A percentile compares a stretch with the other conserved stretches of the same genome.
Evolutionary conservation across 371 early-diverging fungal species (phyloP).

Genomic region (Syncephalis plumigaleata): DNA sequence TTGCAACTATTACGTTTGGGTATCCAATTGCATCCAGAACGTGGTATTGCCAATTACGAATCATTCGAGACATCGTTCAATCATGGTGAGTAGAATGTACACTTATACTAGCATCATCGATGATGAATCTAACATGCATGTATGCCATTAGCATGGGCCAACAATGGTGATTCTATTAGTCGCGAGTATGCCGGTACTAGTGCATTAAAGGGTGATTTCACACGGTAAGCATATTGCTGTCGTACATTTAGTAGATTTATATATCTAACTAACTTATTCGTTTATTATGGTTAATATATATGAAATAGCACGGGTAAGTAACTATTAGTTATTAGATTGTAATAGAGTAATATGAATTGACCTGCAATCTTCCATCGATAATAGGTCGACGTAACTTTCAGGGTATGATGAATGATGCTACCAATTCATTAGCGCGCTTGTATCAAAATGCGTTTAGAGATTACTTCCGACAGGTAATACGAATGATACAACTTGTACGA

Average conservation of each 20-base stretch:
- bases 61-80: conserved; percentile 32
- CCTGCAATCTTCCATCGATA: too few relatives aligned
- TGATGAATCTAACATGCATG: conserved; percentile 14
- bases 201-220: conserved; percentile 85
- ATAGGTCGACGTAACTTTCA: conserved; percentile 66
- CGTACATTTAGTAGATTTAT: too few relatives aligned
- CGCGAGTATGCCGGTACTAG: conserved; percentile 96
- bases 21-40: conserved; percentile 26
- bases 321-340: too few relatives aligned
- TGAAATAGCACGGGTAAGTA: conserved; percentile 54
- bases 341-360: too few relatives aligned
- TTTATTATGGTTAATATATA: conserved; percentile 51
- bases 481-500: neutral
- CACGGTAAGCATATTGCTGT: too few relatives aligned
- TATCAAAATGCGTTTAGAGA: conserved; percentile 52
- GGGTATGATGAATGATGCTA: conserved; percentile 56
- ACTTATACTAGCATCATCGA: too few relatives aligned
- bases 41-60: conserved; percentile 34
- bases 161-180: conserved; percentile 89
- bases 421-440: conserved; percentile 47
- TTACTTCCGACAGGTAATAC: conserved; percentile 26
- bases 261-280: conserved; percentile 38
- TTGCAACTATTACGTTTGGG: conserved; percentile 42
- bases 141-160: conserved; percentile 76
- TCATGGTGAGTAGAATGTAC: neutral